Evolutionary conservation across 2,329 filamentous ascomycete genomes (phyloP).

Genomic region (Botrytis porri): DNA sequence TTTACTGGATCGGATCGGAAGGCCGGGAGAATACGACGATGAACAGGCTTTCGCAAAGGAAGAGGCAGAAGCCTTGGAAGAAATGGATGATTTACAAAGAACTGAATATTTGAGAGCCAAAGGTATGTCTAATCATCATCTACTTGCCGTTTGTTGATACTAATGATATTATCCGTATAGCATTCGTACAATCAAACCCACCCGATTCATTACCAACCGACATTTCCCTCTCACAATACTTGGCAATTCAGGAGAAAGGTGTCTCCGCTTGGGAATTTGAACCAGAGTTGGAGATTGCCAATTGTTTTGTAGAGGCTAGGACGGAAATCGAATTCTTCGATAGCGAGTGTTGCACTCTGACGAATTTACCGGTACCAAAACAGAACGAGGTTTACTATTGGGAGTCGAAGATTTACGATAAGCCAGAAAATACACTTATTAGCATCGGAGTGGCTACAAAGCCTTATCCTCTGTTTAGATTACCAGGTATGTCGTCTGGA

Average conservation of each 20-base stretch:
- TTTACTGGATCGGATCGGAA: conserved; percentile 85
- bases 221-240: conserved; percentile 94
- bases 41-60: conserved; percentile 92
- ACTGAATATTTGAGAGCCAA: conserved; percentile 93
- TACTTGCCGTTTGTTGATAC: neutral
- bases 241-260: conserved; percentile 98
- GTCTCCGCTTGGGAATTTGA: conserved; percentile 99
- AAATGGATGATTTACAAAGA: conserved; percentile 90
- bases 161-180: conserved; percentile 46
- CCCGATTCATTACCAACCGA: conserved; percentile 95
- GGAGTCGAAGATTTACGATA: conserved; percentile 98
- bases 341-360: conserved; percentile 82
- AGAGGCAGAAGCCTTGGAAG: conserved; percentile 90
- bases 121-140: conserved; percentile 54
- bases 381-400: conserved; percentile 99
- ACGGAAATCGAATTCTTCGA: conserved; percentile 99
- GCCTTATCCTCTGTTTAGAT: conserved; percentile 88
- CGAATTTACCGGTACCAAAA: conserved; percentile 90
- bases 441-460: conserved; percentile 96
- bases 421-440: conserved; percentile 81
- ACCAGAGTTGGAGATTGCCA: conserved; percentile 96
- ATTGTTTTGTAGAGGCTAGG: conserved; percentile 94
- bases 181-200: conserved; percentile 89
- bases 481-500: conserved; percentile 67
- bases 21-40: conserved; percentile 95